These are phyloP conservation scores for Fusarium sp. DNA, from an alignment of 2,329 filamentous ascomycete species.

Conservation along the genomic window DNA sequence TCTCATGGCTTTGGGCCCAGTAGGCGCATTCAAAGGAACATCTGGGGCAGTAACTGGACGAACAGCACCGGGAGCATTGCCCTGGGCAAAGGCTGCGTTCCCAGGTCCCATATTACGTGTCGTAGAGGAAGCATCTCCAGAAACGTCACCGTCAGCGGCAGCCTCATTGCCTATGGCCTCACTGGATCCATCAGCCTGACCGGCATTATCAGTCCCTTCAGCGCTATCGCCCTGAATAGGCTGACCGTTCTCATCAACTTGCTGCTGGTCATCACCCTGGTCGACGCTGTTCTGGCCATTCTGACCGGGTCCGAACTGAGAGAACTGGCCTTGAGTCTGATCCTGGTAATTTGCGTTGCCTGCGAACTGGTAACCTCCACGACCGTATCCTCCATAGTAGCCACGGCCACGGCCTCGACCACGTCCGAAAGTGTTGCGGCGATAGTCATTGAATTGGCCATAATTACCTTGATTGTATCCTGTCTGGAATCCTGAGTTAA, in stretches of 20 bases:
- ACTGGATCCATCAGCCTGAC: constrained; percentile 40
- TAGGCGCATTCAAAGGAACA: constrained; percentile 79
- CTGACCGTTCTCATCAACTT: constrained; percentile 55
- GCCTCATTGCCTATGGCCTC: constrained; percentile 48
- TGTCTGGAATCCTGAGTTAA: constrained; percentile 82
- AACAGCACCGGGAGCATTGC: constrained; percentile 42
- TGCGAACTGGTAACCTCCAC: constrained; percentile 64
- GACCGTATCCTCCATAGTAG: constrained; percentile 65
- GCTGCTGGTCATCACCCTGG: constrained; percentile 41
- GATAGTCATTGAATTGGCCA: constrained; percentile 85
- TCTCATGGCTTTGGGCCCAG: constrained; percentile 93
- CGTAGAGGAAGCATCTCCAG: constrained; percentile 36
- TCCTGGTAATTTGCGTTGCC: constrained; percentile 53
- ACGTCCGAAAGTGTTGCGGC: constrained; percentile 72
- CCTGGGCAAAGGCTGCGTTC: constrained; percentile 22
- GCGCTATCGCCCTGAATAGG: constrained; percentile 43
- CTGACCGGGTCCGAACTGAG: constrained; percentile 43
- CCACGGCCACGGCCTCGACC: constrained; percentile 75
- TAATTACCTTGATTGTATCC: constrained; percentile 87
- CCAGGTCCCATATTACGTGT: constrained; percentile 35
- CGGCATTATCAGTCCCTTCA: constrained; percentile 33
- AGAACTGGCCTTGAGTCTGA: constrained; percentile 48
- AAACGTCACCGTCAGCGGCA: neutral
- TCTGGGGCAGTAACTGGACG: constrained; percentile 50
- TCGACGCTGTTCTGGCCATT: constrained; percentile 38